phyloP scores from a whole-genome alignment of 176 grass and related monocot species.

The Miscanthus lutarioriparius region DNA sequence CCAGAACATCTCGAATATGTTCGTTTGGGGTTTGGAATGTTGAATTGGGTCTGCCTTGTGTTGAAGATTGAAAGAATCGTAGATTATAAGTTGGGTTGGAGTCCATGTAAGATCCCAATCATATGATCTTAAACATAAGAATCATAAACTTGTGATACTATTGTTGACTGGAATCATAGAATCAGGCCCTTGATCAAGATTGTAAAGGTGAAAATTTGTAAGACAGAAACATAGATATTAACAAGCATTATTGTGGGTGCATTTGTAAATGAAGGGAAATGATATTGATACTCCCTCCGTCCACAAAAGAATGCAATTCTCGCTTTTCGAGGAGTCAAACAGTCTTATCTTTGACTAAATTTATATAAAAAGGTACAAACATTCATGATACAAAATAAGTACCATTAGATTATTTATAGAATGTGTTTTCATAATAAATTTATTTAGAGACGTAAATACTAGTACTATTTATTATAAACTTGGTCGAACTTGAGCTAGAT shows the following conservation, averaged over 20 bases:
- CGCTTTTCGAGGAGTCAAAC: too few relatives aligned
- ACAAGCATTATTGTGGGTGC: not conserved
- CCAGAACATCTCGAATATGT: not conserved
- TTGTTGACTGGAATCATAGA: not conserved
- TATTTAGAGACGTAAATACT: too few relatives aligned
- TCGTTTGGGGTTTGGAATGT: not conserved
- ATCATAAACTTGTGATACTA: not conserved
- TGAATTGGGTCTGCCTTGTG: conserved; percentile 15
- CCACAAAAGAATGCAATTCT: too few relatives aligned
- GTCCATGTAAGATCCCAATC: not conserved
- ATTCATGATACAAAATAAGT: too few relatives aligned
- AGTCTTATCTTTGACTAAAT: too few relatives aligned
- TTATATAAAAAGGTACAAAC: too few relatives aligned
- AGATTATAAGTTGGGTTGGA: not conserved
- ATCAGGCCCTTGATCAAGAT: not conserved
- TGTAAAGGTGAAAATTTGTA: not conserved
- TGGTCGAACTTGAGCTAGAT: too few relatives aligned
- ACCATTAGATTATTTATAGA: too few relatives aligned
- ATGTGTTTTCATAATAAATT: too few relatives aligned
- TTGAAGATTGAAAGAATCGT: not conserved
- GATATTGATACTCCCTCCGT: not conserved
- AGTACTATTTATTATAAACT: too few relatives aligned
- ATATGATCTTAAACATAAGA: not conserved
- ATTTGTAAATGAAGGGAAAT: not conserved
- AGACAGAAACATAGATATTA: not conserved